These are phyloP conservation scores for Lachnellula arida DNA, from an alignment of 2,329 filamentous ascomycete genomes.

Conservation along the genomic window DNA sequence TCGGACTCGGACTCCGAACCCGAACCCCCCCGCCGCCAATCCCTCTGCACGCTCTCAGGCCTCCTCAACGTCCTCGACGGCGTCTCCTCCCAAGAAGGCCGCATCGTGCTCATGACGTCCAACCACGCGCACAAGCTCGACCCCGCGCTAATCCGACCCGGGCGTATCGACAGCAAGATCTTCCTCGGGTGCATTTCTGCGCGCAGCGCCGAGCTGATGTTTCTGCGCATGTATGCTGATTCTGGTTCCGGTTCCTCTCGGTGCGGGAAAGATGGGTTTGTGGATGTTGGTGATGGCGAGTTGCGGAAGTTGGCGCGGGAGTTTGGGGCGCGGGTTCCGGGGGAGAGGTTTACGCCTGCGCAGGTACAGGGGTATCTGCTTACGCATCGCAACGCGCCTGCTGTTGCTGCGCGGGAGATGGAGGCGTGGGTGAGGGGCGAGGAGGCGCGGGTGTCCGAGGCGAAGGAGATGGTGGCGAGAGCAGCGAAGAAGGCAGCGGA, in stretches of 20 bases:
- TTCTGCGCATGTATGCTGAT: background rate
- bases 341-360: slow-evolving; percentile 44
- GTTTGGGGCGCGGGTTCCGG: slow-evolving; percentile 50
- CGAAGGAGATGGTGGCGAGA: too few species aligned
- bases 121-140: slow-evolving; percentile 95
- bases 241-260: too few species aligned
- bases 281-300: slow-evolving; percentile 17
- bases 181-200: slow-evolving; percentile 66
- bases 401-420: too few species aligned
- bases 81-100: slow-evolving; percentile 69
- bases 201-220: background rate
- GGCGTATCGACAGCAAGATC: slow-evolving; percentile 92
- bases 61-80: slow-evolving; percentile 83
- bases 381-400: slow-evolving; percentile 46
- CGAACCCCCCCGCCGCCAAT: too few species aligned
- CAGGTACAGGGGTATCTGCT: slow-evolving; percentile 46
- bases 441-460: too few species aligned
- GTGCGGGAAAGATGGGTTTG: too few species aligned
- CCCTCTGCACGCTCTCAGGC: slow-evolving; percentile 76
- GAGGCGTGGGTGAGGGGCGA: too few species aligned
- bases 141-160: slow-evolving; percentile 83
- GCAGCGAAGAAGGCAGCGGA: too few species aligned
- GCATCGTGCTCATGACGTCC: slow-evolving; percentile 93
- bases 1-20: too few species aligned
- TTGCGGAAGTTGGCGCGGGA: slow-evolving; percentile 44